Evolutionary conservation across 768 basidiomycete species (phyloP).

Genomic region (Cystobasidiopsis lactophilus): DNA sequence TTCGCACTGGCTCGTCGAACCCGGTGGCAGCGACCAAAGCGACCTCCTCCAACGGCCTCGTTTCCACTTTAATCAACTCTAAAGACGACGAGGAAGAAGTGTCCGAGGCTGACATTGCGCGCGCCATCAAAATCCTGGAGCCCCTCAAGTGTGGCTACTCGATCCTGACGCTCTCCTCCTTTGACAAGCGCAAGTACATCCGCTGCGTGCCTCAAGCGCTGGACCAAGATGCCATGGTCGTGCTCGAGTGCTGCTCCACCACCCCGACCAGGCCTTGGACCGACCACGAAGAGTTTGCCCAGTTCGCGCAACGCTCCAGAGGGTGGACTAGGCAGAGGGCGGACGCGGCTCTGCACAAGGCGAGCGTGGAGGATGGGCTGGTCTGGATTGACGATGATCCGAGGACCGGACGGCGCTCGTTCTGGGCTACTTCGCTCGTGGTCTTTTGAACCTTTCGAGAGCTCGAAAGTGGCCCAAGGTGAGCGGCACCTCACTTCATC

Average conservation of each 20-base stretch:
- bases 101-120: conserved; percentile 41
- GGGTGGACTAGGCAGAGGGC: conserved; percentile 66
- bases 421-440: conserved; percentile 78
- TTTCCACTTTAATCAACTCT: conserved; percentile 18
- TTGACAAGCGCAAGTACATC: conserved; percentile 44
- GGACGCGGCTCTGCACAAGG: conserved; percentile 58
- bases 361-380: conserved; percentile 69
- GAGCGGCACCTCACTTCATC: no score
- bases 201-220: conserved; percentile 74
- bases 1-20: conserved; percentile 34
- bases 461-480: no score
- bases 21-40: not conserved
- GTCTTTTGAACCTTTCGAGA: conserved; percentile 29
- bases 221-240: conserved; percentile 65
- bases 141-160: conserved; percentile 84
- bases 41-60: not conserved
- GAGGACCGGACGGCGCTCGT: conserved; percentile 39
- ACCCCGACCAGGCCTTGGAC: conserved; percentile 13
- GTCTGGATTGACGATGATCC: conserved; percentile 93
- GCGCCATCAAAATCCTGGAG: conserved; percentile 49
- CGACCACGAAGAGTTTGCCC: conserved; percentile 30
- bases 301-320: conserved; percentile 34
- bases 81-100: conserved; percentile 35
- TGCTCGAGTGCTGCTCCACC: conserved; percentile 37
- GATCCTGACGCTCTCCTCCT: conserved; percentile 44